Evolutionary conservation across 1,284 basidiomycete genomes (phyloP).

Genomic region (Tylopilus orsonianus): DNA sequence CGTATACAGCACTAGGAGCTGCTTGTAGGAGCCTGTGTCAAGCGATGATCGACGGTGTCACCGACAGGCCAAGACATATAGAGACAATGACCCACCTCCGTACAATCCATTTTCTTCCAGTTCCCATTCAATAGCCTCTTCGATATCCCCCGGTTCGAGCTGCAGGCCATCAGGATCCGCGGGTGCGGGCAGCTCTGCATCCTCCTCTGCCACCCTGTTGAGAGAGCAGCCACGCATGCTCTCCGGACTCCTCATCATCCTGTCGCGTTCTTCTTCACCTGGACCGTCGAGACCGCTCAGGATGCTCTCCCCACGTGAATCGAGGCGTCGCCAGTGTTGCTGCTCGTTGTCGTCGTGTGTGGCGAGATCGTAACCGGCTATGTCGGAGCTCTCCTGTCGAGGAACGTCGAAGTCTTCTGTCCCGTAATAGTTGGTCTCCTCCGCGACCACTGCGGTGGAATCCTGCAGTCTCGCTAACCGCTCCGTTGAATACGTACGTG

Average conservation of each 20-base stretch:
- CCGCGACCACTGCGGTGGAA: conserved; percentile 14
- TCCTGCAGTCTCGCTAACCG: conserved; percentile 18
- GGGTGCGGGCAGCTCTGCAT: conserved; percentile 14
- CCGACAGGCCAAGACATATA: not conserved
- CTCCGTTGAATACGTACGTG: conserved; percentile 25
- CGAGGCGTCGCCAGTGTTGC: conserved; percentile 33
- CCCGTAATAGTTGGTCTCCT: conserved; percentile 17
- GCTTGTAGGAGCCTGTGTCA: conserved; percentile 57
- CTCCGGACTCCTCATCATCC: conserved; percentile 31
- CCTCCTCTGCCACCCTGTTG: conserved; percentile 48
- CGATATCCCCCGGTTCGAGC: conserved; percentile 30
- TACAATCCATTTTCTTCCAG: conserved; percentile 61
- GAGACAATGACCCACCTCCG: conserved; percentile 42
- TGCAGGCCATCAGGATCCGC: conserved; percentile 5
- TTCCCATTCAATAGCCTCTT: conserved; percentile 50
- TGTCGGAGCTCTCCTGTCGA: conserved; percentile 15
- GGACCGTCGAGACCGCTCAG: conserved; percentile 31
- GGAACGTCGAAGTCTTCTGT: conserved; percentile 9
- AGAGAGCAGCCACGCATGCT: conserved; percentile 37
- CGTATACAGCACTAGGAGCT: conserved; percentile 51
- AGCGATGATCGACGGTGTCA: conserved; percentile 7
- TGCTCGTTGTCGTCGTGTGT: conserved; percentile 23
- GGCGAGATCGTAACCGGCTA: conserved; percentile 25
- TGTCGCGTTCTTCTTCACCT: conserved; percentile 24
- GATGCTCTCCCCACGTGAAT: conserved; percentile 35